A percentile compares a stretch with the other conserved stretches of the same genome.
These are phyloP conservation scores for Debaryomyces sp. DNA, from an alignment of 1,139 yeast genomes.

Conservation along the genomic window DNA sequence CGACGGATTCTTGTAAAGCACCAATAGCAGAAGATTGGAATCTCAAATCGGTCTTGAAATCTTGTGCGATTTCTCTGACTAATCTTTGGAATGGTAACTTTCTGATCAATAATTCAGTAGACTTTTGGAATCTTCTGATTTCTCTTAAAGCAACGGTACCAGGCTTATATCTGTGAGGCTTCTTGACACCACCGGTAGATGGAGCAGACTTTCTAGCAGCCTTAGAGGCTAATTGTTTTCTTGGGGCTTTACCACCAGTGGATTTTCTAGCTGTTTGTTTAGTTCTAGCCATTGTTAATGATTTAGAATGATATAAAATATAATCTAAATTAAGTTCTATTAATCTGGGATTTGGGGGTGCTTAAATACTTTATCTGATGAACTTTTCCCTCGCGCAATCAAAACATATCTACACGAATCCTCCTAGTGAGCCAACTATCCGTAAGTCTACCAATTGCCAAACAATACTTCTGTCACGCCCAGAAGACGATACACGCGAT, in stretches of 20 bases:
- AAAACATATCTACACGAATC: neutral
- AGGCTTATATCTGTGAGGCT: constrained; percentile 99
- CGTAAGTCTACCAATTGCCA: neutral
- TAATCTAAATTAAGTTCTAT: neutral
- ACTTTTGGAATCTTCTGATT: constrained; percentile 98
- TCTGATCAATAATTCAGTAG: constrained; percentile 95
- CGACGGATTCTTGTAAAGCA: constrained; percentile 98
- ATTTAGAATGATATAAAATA: constrained; percentile 2
- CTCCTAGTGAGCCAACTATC: neutral
- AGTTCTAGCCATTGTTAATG: constrained; percentile 85
- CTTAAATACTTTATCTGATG: neutral
- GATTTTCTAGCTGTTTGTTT: constrained; percentile 99
- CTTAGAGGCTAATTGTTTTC: constrained; percentile 98
- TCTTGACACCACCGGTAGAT: constrained; percentile 98
- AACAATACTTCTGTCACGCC: neutral
- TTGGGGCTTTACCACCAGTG: constrained; percentile 99
- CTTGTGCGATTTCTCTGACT: constrained; percentile 97
- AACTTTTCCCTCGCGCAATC: neutral
- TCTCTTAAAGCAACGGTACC: constrained; percentile 99
- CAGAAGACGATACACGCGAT: constrained; percentile 2
- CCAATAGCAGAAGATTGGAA: constrained; percentile 99
- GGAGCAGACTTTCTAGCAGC: constrained; percentile 99
- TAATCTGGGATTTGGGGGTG: neutral
- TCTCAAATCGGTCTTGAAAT: constrained; percentile 96
- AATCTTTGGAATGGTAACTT: constrained; percentile 98